A percentile compares a stretch with the other conserved stretches of the same genome.
Conservation (phyloP, 805 yeast species). For the Brettanomyces naardenensis region DNA sequence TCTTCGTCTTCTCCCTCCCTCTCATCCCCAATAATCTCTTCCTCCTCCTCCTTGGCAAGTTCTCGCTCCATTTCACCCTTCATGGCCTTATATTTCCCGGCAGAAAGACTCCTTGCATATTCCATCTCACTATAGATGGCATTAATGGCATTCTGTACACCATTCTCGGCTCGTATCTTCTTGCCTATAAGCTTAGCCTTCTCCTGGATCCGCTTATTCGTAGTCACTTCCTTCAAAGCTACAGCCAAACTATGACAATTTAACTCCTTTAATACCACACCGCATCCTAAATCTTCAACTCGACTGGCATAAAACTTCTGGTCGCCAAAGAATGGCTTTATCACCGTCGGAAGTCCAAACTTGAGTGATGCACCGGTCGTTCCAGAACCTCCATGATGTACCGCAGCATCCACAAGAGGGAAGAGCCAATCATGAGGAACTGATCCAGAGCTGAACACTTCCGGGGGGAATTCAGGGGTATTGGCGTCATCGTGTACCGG, state of each 20-base stretch:
- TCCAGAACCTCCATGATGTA: conserved; percentile 96
- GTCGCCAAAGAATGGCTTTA: conserved; percentile 95
- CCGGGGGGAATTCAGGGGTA: conserved; percentile 47
- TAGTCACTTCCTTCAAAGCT: conserved; percentile 64
- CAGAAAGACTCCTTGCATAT: conserved; percentile 57
- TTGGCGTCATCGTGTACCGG: no score
- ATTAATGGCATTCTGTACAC: conserved; percentile 70
- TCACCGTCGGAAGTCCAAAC: conserved; percentile 81
- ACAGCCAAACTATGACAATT: conserved; percentile 54
- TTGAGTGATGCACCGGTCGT: conserved; percentile 89
- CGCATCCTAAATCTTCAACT: conserved; percentile 85
- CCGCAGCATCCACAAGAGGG: conserved; percentile 84
- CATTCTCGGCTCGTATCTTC: conserved; percentile 64
- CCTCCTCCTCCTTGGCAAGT: no score
- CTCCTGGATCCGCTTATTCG: conserved; percentile 55
- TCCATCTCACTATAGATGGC: conserved; percentile 73
- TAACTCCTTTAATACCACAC: conserved; percentile 61
- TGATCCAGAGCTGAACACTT: conserved; percentile 61
- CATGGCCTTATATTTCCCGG: conserved; percentile 34
- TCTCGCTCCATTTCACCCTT: no score
- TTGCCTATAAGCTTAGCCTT: conserved; percentile 60
- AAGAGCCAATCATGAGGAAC: conserved; percentile 95
- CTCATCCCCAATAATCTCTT: background rate
- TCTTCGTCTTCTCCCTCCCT: background rate
- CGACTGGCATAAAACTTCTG: conserved; percentile 87